Evolutionary conservation across 768 basidiomycete species (phyloP), one percentile per base, ranked within the genome.

Genomic region (Lentinula sp.): DNA sequence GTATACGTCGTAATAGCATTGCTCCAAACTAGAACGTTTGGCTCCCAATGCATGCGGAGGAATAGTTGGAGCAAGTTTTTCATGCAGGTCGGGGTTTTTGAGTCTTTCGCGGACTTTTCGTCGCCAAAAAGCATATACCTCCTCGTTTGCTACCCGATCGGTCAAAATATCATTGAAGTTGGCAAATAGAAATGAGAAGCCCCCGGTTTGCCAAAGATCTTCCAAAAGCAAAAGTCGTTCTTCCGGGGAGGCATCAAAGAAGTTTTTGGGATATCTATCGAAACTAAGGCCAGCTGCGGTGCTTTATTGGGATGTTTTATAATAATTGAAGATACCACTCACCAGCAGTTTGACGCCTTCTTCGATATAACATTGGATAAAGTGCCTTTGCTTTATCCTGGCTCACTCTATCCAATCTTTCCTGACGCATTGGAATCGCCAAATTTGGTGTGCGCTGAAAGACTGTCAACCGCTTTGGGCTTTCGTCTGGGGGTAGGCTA

Each of bases 361-460:
- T 67, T 12, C 61, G 60, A 32, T 64, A 64, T n/a, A 68, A 32
- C 9, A 61, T 48, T 2, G 69, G 68, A 53, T 68, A 67, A 28
- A 65, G 39, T 51, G 65, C 66, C 62, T 63, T 65, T 53, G 50
- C 61, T 16, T 63, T 49, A 9, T 45, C 62, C 41, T 68, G 68
- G 16, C 52, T 63, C 28, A 49, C 61, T 35, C 15, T 59, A 42
- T 61, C 60, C 2, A 68, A 13, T 45, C 61, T 61, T 15, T 56
- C 46, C 56, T 70, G 65, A 4, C 39, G 43, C 69, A 70, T 66
- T 4, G 69, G 68, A 32, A 71, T 20, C 2, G 67, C 65, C 18
- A 70, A 55, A 32, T 68, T 68, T 0, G 69, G 68, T 7, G 68
- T 69, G 10, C 71, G 69, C 57, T 72, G 71, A 63, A 70, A 72